A percentile compares a stretch with the other conserved stretches of the same genome.
phyloP scores from a whole-genome alignment of 345 rosid genomes.

The Mercurialis annua region DNA sequence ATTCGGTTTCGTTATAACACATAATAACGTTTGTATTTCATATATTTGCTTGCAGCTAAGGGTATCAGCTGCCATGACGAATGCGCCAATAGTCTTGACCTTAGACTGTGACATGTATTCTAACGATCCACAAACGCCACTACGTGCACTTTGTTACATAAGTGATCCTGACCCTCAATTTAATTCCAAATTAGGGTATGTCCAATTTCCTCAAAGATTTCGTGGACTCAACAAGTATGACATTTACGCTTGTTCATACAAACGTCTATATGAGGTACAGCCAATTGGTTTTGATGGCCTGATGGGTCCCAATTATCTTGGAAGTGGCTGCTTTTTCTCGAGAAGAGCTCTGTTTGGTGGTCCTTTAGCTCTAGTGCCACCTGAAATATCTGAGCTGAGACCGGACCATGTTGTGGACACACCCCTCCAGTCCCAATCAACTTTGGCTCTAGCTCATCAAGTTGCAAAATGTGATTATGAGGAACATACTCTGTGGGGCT shows the following conservation, averaged over 20 bases:
- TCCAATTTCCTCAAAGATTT: conserved; percentile 75
- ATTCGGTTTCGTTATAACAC: too few relatives aligned
- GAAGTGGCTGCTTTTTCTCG: conserved; percentile 61
- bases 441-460: conserved; percentile 39
- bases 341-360: conserved; percentile 53
- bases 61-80: conserved; percentile 65
- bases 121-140: conserved; percentile 56
- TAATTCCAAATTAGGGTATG: conserved; percentile 26
- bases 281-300: conserved; percentile 53
- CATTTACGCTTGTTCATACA: conserved; percentile 44
- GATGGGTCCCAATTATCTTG: conserved; percentile 43
- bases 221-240: conserved; percentile 52
- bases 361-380: conserved; percentile 26
- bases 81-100: conserved; percentile 62
- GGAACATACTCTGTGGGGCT: conserved; percentile 57
- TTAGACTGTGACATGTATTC: conserved; percentile 84
- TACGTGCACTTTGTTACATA: conserved; percentile 49
- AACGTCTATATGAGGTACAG: conserved; percentile 38
- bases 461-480: conserved; percentile 60
- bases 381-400: conserved; percentile 36
- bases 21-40: too few relatives aligned
- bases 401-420: conserved; percentile 23
- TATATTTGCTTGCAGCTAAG: conserved; percentile 42
- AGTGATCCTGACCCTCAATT: conserved; percentile 31
- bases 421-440: conserved; percentile 26